Percentiles rank a stretch among this genome's conserved stretches.
phyloP scores from a whole-genome alignment of 2,329 filamentous ascomycete species.

The Colletotrichum simmondsii region DNA sequence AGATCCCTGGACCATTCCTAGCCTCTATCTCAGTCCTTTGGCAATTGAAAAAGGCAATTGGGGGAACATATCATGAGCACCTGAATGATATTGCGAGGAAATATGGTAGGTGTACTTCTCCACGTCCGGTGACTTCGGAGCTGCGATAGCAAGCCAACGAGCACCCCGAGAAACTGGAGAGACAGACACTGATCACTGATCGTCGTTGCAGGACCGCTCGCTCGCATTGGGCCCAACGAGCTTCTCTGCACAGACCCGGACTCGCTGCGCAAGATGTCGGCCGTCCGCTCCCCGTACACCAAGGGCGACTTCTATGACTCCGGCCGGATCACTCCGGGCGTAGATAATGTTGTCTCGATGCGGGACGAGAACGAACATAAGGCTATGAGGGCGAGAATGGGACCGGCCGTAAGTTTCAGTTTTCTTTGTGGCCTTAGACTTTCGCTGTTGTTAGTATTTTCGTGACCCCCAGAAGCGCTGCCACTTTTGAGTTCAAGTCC shows the following conservation, averaged over 20 bases:
- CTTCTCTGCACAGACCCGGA: constrained; percentile 52
- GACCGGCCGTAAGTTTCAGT: constrained; percentile 50
- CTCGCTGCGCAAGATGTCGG: constrained; percentile 44
- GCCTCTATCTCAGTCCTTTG: constrained; percentile 40
- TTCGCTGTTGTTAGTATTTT: neutral
- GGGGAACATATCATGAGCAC: constrained; percentile 40
- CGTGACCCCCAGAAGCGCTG: neutral
- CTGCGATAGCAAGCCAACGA: neutral
- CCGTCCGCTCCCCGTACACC: constrained; percentile 48
- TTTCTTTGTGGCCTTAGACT: no score
- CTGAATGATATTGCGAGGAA: constrained; percentile 40
- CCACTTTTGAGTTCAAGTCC: neutral
- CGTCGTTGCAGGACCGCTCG: constrained; percentile 43
- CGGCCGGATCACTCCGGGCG: constrained; percentile 47
- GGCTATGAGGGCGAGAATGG: constrained; percentile 55
- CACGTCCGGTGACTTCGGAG: neutral
- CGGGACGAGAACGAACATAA: constrained; percentile 48
- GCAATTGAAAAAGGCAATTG: constrained; percentile 39
- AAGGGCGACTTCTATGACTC: constrained; percentile 50
- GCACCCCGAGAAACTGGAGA: constrained; percentile 29
- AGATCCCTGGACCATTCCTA: constrained; percentile 43
- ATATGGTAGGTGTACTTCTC: constrained; percentile 5
- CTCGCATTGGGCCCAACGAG: constrained; percentile 55
- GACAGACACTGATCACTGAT: constrained; percentile 14
- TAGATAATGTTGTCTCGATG: constrained; percentile 49